Evolutionary conservation across 1,284 basidiomycete genomes (phyloP), one percentile per base, ranked within the genome.

Genomic region (Ustilago xerochloae): DNA sequence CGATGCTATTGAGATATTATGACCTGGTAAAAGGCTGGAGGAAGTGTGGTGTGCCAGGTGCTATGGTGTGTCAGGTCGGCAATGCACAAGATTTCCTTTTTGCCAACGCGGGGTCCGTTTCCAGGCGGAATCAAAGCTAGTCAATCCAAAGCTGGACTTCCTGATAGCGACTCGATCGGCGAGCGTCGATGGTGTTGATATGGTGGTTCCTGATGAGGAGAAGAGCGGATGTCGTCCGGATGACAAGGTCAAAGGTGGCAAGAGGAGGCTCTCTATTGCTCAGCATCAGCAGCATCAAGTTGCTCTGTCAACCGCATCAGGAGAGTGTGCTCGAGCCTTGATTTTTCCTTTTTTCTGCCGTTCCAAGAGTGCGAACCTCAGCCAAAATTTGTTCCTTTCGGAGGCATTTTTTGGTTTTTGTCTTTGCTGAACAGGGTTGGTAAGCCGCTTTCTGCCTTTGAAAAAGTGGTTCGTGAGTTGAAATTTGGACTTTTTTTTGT

Each of bases 261-360:
- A 28, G 45, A 49, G 20, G 53, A 56, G 30, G 38, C 18, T 20
- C 26, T 41, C 26, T 15, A 45, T 20, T 5, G 45, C 16, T 15
- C 13, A 30, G 28, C 33, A 18, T 32, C 33, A 22, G 48, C 22
- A 22, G 24, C 30, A 33, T 32, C 33, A 50, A 49, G 15, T 6
- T 15, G 48, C 49, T 51, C 30, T 26, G n/a, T 29, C 36, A n/a
- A 56, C 47, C 47, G 55, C 26, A 58, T 59, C 39, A n/a, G 36
- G 47, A 46, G 30, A n/a, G 13, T 46, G 41, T 9, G 32, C 57
- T 60, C 38, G 38, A 47, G 57, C 57, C 57, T 50, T 10, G 20
- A 28, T 36, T 59, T 51, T 51, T 59, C 49, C 41, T n/a, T n/a
- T 46, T 35, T 48, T 18, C 4, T 29, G 30, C 38, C 50, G 22